Evolutionary conservation across 805 yeast species (phyloP), one percentile per base, ranked within the genome.

Genomic region (Geotrichum ghanense): DNA sequence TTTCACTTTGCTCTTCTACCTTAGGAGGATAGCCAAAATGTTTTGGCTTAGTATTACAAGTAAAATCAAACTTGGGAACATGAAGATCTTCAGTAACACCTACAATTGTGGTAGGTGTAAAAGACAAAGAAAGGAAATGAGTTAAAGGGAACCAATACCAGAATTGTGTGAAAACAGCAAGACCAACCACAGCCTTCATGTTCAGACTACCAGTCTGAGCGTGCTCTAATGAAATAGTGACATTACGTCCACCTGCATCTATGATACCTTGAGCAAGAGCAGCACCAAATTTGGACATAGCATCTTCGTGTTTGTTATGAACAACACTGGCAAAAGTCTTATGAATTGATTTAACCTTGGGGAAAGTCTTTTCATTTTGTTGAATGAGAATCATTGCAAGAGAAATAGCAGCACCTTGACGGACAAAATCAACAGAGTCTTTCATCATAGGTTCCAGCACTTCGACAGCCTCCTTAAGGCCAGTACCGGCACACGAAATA

Each of bases 81-180:
- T 81, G 81, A 63, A 90, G 74, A 64, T 89, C 95, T 51, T 76
- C 82, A 48, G 81, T 79, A 10, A 92, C 84, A 53, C 95, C 96
- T 54, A 86, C 79, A 19, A 90, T 75, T 4, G 94, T 78, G 1
- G 97, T 92, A 45, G 98, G 96, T 6, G 92, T 76, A 67, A 89
- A 89, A 27, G 97, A 86, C 54, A 92, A 74, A 17, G 94, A 81
- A 57, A 92, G 69, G 70, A 92, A 92, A 66, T 92, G 97, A 1
- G 97, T 78, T 49, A 89, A 74, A 50, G 98, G 98, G 78, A 81
- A 92, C 98, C 98, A 92, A 67, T 88, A 86, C 98, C 98, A 92
- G 61, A 84, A 85, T 69, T 92, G 98, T 9, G 83, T 70, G 62
- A 92, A 92, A 50, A 92, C 76, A 0, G 92, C 79, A 54, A 92